A percentile compares a stretch with the other conserved stretches of the same genome.
phyloP scores from a whole-genome alignment of 495 filamentous ascomycete genomes.

The Penicillium argentinense region DNA sequence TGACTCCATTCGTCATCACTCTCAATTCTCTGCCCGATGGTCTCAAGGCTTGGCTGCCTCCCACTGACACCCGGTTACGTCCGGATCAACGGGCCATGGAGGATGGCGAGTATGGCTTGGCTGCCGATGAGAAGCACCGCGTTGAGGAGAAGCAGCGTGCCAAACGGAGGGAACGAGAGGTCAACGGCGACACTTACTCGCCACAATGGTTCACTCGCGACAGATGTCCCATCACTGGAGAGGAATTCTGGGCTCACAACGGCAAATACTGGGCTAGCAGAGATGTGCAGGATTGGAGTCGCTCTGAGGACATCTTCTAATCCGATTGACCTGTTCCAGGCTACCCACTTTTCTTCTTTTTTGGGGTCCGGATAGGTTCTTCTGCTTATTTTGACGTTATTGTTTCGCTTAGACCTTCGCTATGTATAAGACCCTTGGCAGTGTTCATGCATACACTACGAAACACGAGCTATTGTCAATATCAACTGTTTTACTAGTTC shows the following conservation, averaged over 20 bases:
- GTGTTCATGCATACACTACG: constrained; percentile 18
- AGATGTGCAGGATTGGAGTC: constrained; percentile 51
- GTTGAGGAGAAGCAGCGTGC: constrained; percentile 92
- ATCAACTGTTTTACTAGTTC: not conserved
- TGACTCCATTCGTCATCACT: constrained; percentile 93
- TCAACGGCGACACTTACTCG: constrained; percentile 72
- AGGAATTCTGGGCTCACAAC: constrained; percentile 86
- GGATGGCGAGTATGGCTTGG: constrained; percentile 90
- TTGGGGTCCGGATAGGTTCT: not conserved
- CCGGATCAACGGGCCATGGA: constrained; percentile 99
- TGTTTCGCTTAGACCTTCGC: constrained; percentile 5
- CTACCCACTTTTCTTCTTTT: not conserved
- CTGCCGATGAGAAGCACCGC: constrained; percentile 90
- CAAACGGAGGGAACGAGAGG: constrained; percentile 69
- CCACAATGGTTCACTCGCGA: constrained; percentile 83
- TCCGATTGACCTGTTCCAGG: not conserved
- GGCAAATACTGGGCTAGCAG: constrained; percentile 79
- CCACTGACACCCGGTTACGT: constrained; percentile 85
- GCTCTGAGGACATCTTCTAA: constrained; percentile 65
- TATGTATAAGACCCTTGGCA: constrained; percentile 18
- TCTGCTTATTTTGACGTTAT: too few relatives aligned
- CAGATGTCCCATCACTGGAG: constrained; percentile 74
- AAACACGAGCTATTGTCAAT: constrained; percentile 9
- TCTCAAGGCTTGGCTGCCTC: constrained; percentile 71
- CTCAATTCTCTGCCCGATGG: constrained; percentile 84